Percentiles rank a stretch among this genome's conserved stretches.
Evolutionary conservation across 1,139 yeast genomes (phyloP).

Genomic region (Blastobotrys raffinosifermentans): DNA sequence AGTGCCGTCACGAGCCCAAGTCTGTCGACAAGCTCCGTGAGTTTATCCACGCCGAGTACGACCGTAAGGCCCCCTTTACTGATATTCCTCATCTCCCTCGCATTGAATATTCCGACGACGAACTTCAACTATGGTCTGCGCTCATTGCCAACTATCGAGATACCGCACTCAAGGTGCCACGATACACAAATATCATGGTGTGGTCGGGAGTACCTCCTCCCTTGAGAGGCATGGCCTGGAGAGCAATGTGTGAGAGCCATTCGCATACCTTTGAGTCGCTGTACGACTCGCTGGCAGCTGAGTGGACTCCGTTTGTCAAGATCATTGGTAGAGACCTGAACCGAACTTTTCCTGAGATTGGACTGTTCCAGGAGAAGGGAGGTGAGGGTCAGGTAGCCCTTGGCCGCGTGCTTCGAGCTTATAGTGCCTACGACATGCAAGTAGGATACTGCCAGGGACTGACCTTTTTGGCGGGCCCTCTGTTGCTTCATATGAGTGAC

Average conservation of each 20-base stretch:
- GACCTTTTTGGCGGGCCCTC: constrained; percentile 59
- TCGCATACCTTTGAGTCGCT: constrained; percentile 33
- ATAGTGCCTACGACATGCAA: constrained; percentile 61
- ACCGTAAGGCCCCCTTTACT: constrained; percentile 17
- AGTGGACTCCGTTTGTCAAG: constrained; percentile 42
- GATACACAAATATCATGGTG: constrained; percentile 28
- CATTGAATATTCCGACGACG: constrained; percentile 22
- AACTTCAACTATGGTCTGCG: constrained; percentile 34
- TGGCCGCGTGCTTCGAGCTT: constrained; percentile 57
- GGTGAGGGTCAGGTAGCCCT: constrained; percentile 44
- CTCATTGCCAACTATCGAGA: constrained; percentile 31
- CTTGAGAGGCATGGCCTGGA: constrained; percentile 36
- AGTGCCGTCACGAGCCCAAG: constrained; percentile 11
- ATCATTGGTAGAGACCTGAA: constrained; percentile 59
- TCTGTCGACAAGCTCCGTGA: constrained; percentile 11
- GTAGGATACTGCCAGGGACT: constrained; percentile 71
- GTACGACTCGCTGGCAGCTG: constrained; percentile 38
- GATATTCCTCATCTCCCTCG: constrained; percentile 24
- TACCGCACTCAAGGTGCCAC: constrained; percentile 30
- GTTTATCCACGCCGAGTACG: constrained; percentile 9
- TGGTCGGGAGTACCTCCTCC: constrained; percentile 38
- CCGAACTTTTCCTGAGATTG: constrained; percentile 56
- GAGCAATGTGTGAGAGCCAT: constrained; percentile 32
- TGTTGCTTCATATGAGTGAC: constrained; percentile 48
- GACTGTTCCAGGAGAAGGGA: constrained; percentile 43